A percentile compares a stretch with the other conserved stretches of the same genome.
Conservation (phyloP, 2,329 filamentous ascomycete genomes). For the Paracoccidioides brasiliensis region DNA sequence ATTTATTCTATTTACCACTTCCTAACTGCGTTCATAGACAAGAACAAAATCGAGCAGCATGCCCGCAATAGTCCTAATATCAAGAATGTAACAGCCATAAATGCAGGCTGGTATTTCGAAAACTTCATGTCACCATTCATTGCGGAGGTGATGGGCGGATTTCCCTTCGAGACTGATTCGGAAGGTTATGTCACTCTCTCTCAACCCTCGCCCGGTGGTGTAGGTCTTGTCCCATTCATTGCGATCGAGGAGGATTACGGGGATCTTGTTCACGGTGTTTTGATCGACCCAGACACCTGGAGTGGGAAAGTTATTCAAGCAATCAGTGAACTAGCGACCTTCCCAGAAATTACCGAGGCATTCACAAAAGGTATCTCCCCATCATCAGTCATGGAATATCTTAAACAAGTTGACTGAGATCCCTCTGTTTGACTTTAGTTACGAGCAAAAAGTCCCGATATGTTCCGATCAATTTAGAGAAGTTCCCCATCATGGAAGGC, state of each 20-base stretch:
- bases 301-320: not conserved
- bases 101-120: conserved; percentile 3
- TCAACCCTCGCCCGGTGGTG: not conserved
- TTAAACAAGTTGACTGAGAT: not conserved
- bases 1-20: not conserved
- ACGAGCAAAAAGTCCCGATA: conserved; percentile 3
- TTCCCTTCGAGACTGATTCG: not conserved
- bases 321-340: not conserved
- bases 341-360: not conserved
- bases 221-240: not conserved
- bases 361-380: not conserved
- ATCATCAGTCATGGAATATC: not conserved
- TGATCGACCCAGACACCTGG: not conserved
- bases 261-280: conserved; percentile 2
- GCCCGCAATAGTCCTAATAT: not conserved
- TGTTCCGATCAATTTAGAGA: not conserved
- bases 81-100: not conserved
- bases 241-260: conserved; percentile 2
- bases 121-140: not conserved
- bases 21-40: not conserved
- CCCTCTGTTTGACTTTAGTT: not conserved
- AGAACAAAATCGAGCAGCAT: conserved; percentile 1
- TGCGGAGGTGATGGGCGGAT: conserved; percentile 1
- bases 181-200: conserved; percentile 2
- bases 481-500: not conserved